Evolutionary conservation across 116 monocot genomes (phyloP), one percentile per base, ranked within the genome.

Genomic region (Papilionanthe hybrid): DNA sequence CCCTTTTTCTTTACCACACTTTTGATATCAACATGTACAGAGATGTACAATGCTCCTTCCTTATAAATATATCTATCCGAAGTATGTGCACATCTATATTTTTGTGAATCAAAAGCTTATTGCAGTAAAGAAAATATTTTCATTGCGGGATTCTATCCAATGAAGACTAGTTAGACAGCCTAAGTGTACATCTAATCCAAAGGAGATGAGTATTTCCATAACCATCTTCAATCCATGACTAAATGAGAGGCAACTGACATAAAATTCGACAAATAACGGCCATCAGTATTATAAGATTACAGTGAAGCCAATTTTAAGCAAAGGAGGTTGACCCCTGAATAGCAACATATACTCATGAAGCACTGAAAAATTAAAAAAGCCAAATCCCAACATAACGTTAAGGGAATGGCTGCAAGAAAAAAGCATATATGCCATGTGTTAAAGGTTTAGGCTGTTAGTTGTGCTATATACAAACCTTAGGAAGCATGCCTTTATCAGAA

Each of bases 401-500:
- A 67, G 8, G 23, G 28, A 28, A 67, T 7, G 12, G 28, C 7
- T 30, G 28, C 25, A 67, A 7, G n/a, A 28, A 67, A 67, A 19
- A 9, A n/a, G 67, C 67, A 8, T 67, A 7, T 45, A 9, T 67
- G 23, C 12, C 28, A 1, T 27, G 67, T 69, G 69, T 13, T 13
- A 32, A 73, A 8, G 42, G 9, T 17, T 13, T 37, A 73, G 44
- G 1, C 37, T 42, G 44, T 13, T 18, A 73, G 43, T 9, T 44
- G n/a, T 41, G 72, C 42, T n/a, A 72, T n/a, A 78, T 23, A 42
- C 47, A 82, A 32, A 91, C 94, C 94, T 94, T 94, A 20, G 88
- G 82, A 74, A 15, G 55, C 30, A 77, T 85, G 25, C 37, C 58
- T 75, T 37, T 78, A 43, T 74, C 75, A 65, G 53, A 63, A 30